Percentiles rank a stretch among this genome's conserved stretches.
Evolutionary conservation across 1,284 basidiomycete genomes (phyloP).

Genomic region (Pseudozyma tsukubaensis): DNA sequence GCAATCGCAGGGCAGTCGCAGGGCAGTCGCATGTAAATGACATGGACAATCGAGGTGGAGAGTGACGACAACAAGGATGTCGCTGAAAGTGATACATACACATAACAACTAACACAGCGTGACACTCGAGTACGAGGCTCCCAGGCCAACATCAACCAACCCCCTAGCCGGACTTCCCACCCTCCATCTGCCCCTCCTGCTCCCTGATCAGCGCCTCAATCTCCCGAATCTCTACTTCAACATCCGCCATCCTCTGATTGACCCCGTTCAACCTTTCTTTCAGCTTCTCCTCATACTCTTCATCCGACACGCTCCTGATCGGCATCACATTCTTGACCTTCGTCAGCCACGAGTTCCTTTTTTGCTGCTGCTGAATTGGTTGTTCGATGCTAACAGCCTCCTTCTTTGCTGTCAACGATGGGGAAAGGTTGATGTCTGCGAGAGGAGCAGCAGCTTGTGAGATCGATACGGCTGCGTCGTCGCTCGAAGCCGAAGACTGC

Average conservation of each 20-base stretch:
- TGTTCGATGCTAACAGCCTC: not conserved
- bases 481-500: not conserved
- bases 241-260: slow-evolving; percentile 40
- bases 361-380: not conserved
- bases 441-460: slow-evolving; percentile 14
- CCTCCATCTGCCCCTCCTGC: slow-evolving; percentile 20
- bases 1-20: not conserved
- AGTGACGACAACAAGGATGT: not conserved
- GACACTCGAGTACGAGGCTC: not conserved
- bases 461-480: slow-evolving; percentile 9
- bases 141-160: not conserved
- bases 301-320: slow-evolving; percentile 47
- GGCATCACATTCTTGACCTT: slow-evolving; percentile 36
- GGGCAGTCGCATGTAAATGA: not conserved
- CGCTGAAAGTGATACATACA: not conserved
- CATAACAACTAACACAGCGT: no score
- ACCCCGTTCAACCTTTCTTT: slow-evolving; percentile 29
- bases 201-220: slow-evolving; percentile 29
- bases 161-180: not conserved
- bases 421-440: slow-evolving; percentile 8
- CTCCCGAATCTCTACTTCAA: slow-evolving; percentile 40
- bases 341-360: slow-evolving; percentile 16
- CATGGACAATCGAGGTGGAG: not conserved
- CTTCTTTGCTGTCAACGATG: not conserved
- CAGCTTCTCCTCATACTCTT: slow-evolving; percentile 52